phyloP scores from a whole-genome alignment of 176 grass and related monocot species.

The Rhipidocladum racemiflorum region DNA sequence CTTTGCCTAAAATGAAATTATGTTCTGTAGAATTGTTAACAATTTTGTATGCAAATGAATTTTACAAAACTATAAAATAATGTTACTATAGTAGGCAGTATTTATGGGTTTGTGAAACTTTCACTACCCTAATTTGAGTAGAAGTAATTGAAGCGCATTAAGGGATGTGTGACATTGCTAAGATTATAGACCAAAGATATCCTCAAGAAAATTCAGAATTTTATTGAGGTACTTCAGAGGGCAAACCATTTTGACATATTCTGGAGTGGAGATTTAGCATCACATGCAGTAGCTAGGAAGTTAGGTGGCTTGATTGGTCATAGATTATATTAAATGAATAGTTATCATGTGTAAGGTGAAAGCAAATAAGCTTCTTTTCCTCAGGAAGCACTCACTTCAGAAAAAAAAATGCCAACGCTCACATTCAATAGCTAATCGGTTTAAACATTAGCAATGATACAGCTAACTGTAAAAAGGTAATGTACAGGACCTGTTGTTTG shows the following conservation, averaged over 20 bases:
- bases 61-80: background rate
- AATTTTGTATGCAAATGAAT: background rate
- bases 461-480: slow-evolving; percentile 15
- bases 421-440: background rate
- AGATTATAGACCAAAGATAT: slow-evolving; percentile 4
- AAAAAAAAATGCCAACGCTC: background rate
- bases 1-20: background rate
- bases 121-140: background rate
- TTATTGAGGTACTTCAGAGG: background rate
- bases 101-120: background rate
- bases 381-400: background rate
- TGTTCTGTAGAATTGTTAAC: background rate
- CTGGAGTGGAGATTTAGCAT: slow-evolving; percentile 6
- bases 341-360: background rate
- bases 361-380: slow-evolving; percentile 9
- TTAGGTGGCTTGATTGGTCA: background rate
- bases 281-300: background rate
- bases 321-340: background rate
- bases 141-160: background rate
- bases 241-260: background rate
- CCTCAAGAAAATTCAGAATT: background rate
- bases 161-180: background rate
- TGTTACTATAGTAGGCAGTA: background rate
- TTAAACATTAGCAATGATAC: background rate
- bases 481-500: slow-evolving; percentile 81